phyloP scores from a whole-genome alignment of 2,329 filamentous ascomycete species.

The Herpotrichia juniperi region DNA sequence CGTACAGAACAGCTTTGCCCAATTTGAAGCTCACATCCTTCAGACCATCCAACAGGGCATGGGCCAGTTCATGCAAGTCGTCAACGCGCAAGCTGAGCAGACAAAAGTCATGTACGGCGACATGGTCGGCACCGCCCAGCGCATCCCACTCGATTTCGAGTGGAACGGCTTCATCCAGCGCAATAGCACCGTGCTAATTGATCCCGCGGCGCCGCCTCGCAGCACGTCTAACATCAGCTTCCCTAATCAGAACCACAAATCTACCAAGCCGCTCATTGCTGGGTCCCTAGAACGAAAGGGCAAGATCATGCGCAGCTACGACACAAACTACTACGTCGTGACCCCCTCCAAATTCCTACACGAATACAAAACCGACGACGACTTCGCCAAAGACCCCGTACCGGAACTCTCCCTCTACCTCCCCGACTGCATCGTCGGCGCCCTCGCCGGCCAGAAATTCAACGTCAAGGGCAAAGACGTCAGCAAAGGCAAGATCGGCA shows the following conservation, averaged over 20 bases:
- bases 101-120: slow-evolving; percentile 80
- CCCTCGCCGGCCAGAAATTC: slow-evolving; percentile 79
- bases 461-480: slow-evolving; percentile 94
- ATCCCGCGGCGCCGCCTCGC: slow-evolving; percentile 76
- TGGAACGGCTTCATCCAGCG: slow-evolving; percentile 85
- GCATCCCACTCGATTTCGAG: slow-evolving; percentile 83
- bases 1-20: slow-evolving; percentile 87
- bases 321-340: slow-evolving; percentile 85
- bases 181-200: slow-evolving; percentile 73
- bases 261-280: slow-evolving; percentile 84
- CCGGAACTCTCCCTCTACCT: slow-evolving; percentile 92
- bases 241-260: slow-evolving; percentile 83
- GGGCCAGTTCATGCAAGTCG: slow-evolving; percentile 80
- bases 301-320: slow-evolving; percentile 82
- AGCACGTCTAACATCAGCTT: slow-evolving; percentile 77
- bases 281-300: slow-evolving; percentile 90
- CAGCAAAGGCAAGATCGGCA: slow-evolving; percentile 75
- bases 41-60: slow-evolving; percentile 82
- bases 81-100: slow-evolving; percentile 81
- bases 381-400: slow-evolving; percentile 71
- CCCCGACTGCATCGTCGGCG: slow-evolving; percentile 83
- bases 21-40: slow-evolving; percentile 87
- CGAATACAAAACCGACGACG: slow-evolving; percentile 93
- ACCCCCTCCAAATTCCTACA: slow-evolving; percentile 88
- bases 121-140: slow-evolving; percentile 77